Evolutionary conservation across 148 eudicot genomes (phyloP), one percentile per base, ranked within the genome.

Genomic region (Diospyros lotus): DNA sequence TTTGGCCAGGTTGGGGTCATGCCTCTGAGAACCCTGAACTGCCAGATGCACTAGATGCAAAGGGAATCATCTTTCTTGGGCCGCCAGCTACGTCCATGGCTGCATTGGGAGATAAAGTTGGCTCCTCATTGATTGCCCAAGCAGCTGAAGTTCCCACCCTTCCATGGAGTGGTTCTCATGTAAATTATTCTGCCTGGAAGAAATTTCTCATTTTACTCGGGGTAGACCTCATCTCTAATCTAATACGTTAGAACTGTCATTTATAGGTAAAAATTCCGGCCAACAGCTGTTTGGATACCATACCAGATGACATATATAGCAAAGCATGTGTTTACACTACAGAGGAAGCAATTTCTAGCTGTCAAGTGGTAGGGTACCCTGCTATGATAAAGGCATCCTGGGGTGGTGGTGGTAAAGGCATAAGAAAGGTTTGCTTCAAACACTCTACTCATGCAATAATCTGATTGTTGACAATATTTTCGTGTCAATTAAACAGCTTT

Each of bases 391-490:
- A 96, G 84, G 99, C 99, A 69, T 96, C 99, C 44, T 96, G 98
- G 99, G 99, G 99, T 62, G 99, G 99, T 68, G 99, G 99, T 79
- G 99, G 99, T 68, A 96, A 96, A 89, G 99, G 99, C 79, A 96
- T 96, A 72, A 88, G 99, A 86, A 96, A 96, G 99, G 99, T 96
- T 56, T 78, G 85, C 69, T 73, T 84, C 51, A 66, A 59, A 28
- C 40, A 51, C 55, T 4, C 14, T 63, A 39, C 14, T 45, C 14
- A 9, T 43, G 28, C 48, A 5, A 45, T 42, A 44, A 2, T 66
- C 50, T 66, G 28, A 66, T 4, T 45, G 52, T n/a, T 1, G 38
- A 52, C 4, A 9, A 14, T 66, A 66, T 66, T 44, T 66, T 44
- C 55, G 60, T 51, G 41, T 43, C 48, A 50, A 53, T 55, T 38